A percentile compares a stretch with the other conserved stretches of the same genome.
Conservation (phyloP, 2,329 filamentous ascomycete species). For the Tympanopsis confertula region DNA sequence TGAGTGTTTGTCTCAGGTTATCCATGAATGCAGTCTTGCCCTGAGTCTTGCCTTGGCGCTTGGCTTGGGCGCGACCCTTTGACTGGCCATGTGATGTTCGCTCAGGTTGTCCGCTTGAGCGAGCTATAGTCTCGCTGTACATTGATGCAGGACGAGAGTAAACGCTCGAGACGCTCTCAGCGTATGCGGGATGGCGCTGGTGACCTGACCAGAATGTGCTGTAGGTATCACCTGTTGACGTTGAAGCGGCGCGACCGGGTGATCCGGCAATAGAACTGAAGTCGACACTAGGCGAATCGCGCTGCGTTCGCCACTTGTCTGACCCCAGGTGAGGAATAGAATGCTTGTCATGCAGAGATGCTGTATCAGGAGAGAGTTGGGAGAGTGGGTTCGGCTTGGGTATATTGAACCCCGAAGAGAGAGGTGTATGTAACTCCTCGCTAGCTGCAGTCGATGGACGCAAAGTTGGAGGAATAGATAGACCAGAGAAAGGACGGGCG, state of each 20-base stretch:
- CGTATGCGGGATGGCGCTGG: constrained; percentile 34
- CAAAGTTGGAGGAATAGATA: neutral
- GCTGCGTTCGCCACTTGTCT: neutral
- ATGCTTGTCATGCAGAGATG: neutral
- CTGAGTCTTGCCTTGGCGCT: constrained; percentile 7
- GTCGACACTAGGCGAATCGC: neutral
- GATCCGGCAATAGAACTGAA: constrained; percentile 10
- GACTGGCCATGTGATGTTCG: too few species aligned
- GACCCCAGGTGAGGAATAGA: neutral
- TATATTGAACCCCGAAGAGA: neutral
- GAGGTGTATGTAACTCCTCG: neutral
- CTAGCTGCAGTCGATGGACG: neutral
- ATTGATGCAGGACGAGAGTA: constrained; percentile 5
- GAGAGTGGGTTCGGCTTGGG: neutral
- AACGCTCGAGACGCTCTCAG: constrained; percentile 40
- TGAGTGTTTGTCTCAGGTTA: constrained; percentile 39
- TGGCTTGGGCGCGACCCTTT: too few species aligned
- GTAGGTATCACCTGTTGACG: constrained; percentile 36
- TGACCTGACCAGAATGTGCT: constrained; percentile 50
- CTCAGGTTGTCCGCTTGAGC: constrained; percentile 26
- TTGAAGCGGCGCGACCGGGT: constrained; percentile 30
- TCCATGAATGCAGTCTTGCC: constrained; percentile 30
- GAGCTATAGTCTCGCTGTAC: neutral
- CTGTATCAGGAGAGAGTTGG: neutral
- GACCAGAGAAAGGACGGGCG: neutral